Evolutionary conservation across 2,329 filamentous ascomycete species (phyloP), one percentile per base, ranked within the genome.

Genomic region (Xylariales sp.): DNA sequence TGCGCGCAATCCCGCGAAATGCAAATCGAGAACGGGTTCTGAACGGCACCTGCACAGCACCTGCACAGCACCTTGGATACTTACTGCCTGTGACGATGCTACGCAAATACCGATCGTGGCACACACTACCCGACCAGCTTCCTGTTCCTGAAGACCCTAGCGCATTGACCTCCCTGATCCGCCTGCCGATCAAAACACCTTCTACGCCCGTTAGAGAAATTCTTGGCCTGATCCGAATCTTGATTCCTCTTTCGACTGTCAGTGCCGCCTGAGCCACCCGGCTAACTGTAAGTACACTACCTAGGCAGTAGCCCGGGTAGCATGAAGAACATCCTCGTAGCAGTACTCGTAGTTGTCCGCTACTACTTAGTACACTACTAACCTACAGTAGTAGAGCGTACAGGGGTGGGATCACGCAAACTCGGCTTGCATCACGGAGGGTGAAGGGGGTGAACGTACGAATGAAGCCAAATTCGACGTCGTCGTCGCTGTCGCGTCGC

Each of bases 161-260:
- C 36, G 61, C 56, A 48, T 62, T 49, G 34, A 46, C 46, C 3
- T 32, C 0, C 45, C 53, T 59, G 34, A 55, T 55, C 45, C 48
- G 48, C 57, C 34, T 65, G 66, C 58, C 62, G 57, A 68, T 68
- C 62, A 49, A 59, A 62, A 59, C 62, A 58, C 43, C 30, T 36
- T 56, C 57, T 46, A 41, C 45, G 50, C 60, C 55, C 12, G 16
- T 45, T 32, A 45, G 32, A 64, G 50, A 23, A 67, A 49, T 54
- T 54, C 53, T 65, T 52, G 58, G 28, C 48, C 28, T 48, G 61
- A 57, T 60, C 65, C 10, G 41, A 62, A 65, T 65, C 62, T 59
- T 64, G 41, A 56, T 60, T 67, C 56, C 49, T 56, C n/a, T 39
- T 59, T 49, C 14, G 6, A 39, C 16, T 41, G 43, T 12, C 14